Evolutionary conservation across 345 rosid species (phyloP).

Genomic region (Alliaria petiolata): DNA sequence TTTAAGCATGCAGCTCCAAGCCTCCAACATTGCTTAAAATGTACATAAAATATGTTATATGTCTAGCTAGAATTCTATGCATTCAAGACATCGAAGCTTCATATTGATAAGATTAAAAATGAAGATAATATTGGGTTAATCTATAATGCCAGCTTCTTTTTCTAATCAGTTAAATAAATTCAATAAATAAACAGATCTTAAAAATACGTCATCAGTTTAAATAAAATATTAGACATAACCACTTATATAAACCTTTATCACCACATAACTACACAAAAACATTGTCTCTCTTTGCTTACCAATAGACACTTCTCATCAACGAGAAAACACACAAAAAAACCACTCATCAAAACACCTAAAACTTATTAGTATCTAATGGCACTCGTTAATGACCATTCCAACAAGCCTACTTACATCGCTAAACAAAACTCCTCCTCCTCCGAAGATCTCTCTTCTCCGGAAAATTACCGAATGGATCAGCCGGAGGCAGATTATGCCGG

Average conservation of each 20-base stretch:
- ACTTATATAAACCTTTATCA: constrained; percentile 35
- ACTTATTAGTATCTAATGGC: constrained; percentile 40
- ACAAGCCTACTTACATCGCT: constrained; percentile 21
- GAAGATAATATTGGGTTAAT: constrained; percentile 14
- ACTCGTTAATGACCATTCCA: constrained; percentile 39
- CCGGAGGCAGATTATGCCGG: constrained; percentile 22
- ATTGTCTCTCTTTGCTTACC: constrained; percentile 31
- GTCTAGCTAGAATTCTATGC: constrained; percentile 7
- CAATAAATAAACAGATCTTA: not conserved
- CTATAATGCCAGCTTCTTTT: constrained; percentile 24
- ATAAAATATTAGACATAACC: constrained; percentile 26
- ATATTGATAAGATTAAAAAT: not conserved
- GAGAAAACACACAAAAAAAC: not conserved
- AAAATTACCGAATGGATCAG: constrained; percentile 22
- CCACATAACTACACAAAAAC: constrained; percentile 23
- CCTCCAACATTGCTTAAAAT: not conserved
- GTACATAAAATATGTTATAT: not conserved
- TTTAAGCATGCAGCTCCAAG: constrained; percentile 12
- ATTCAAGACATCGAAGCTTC: constrained; percentile 21
- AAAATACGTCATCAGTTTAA: constrained; percentile 21
- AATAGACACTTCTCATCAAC: constrained; percentile 16
- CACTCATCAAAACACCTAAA: not conserved
- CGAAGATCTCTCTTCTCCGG: constrained; percentile 43
- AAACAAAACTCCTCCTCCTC: constrained; percentile 30
- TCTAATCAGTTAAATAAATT: constrained; percentile 14